Conservation (phyloP, 139 green algal species). For the Zygnema circumcarinatum region DNA sequence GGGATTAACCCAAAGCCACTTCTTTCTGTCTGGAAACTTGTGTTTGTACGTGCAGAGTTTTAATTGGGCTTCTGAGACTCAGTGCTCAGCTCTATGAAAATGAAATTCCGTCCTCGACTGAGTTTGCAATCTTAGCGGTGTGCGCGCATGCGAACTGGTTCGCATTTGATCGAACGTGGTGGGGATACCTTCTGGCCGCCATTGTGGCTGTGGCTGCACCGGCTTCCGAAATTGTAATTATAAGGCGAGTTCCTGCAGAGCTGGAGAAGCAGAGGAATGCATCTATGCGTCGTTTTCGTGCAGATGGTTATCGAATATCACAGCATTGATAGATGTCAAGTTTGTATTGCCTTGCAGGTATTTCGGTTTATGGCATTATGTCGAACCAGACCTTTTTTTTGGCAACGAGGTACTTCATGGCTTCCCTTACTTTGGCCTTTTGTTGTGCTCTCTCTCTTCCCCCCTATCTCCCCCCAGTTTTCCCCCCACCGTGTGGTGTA, state of each 20-base stretch:
- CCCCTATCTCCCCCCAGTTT: not conserved
- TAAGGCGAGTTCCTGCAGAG: slow-evolving; percentile 29
- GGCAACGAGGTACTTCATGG: slow-evolving; percentile 18
- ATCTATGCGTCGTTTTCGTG: not conserved
- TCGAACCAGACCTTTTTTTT: slow-evolving; percentile 29
- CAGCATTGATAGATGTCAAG: not conserved
- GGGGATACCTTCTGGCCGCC: slow-evolving; percentile 17
- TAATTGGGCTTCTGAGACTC: slow-evolving; percentile 22
- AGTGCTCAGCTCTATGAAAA: slow-evolving; percentile 28
- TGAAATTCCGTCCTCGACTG: not conserved
- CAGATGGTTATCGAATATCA: not conserved
- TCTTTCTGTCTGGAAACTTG: too few relatives aligned
- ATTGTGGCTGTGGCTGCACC: slow-evolving; percentile 32
- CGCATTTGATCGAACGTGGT: slow-evolving; percentile 32
- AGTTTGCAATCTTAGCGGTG: slow-evolving; percentile 18
- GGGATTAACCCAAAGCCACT: too few relatives aligned
- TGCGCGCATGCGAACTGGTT: slow-evolving; percentile 36
- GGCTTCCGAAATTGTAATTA: slow-evolving; percentile 35
- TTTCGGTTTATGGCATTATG: slow-evolving; percentile 43
- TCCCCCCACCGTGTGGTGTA: too few relatives aligned
- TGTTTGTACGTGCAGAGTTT: slow-evolving; percentile 14
- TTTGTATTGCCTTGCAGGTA: slow-evolving; percentile 12
- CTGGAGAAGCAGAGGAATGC: not conserved
- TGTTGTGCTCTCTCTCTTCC: not conserved
- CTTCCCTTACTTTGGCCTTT: not conserved